phyloP scores from a whole-genome alignment of 495 filamentous ascomycete species.

The Astrocystis sublimbata region DNA sequence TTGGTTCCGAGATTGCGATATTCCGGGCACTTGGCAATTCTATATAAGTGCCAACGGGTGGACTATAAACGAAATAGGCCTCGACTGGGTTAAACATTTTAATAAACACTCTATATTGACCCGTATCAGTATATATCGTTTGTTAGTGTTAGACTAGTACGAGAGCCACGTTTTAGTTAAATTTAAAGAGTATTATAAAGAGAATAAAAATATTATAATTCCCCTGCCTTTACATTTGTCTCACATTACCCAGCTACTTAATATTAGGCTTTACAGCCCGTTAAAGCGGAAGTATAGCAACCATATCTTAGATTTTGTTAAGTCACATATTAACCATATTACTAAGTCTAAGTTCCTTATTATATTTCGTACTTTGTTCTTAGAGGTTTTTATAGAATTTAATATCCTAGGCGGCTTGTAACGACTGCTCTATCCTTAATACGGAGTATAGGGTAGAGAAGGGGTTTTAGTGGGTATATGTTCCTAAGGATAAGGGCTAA shows the following conservation, averaged over 20 bases:
- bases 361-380: no score
- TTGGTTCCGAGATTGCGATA: neutral
- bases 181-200: neutral
- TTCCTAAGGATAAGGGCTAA: no score
- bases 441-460: no score
- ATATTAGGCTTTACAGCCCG: neutral
- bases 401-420: no score
- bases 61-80: neutral
- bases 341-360: neutral
- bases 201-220: neutral
- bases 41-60: neutral
- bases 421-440: no score
- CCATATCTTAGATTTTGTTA: neutral
- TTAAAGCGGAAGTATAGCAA: neutral
- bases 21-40: neutral
- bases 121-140: neutral
- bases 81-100: neutral
- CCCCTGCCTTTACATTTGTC: neutral
- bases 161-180: neutral
- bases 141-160: neutral
- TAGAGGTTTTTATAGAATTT: no score
- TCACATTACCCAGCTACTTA: neutral
- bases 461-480: no score
- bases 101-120: neutral
- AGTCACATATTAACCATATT: conserved; percentile 1